Evolutionary conservation across 257 asterid genomes (phyloP).

Genomic region (Ligustrum vulgare): DNA sequence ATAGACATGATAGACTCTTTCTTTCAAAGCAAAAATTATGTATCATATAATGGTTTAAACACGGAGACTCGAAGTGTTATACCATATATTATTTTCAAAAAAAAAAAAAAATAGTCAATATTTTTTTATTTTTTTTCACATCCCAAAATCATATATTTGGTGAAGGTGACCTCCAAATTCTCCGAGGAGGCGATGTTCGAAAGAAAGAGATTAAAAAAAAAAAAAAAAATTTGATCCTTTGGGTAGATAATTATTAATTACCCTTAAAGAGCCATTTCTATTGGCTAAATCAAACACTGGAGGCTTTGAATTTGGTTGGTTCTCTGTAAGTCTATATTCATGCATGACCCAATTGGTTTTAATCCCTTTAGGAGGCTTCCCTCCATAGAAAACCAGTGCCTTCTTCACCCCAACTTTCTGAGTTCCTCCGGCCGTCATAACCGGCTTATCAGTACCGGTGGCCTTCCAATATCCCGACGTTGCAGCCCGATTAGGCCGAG

Average conservation of each 20-base stretch:
- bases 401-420: slow-evolving; percentile 56
- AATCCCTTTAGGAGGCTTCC: slow-evolving; percentile 52
- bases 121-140: too few relatives aligned
- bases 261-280: background rate
- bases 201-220: too few relatives aligned
- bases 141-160: too few relatives aligned
- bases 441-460: slow-evolving; percentile 63
- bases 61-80: too few relatives aligned
- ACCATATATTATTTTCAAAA: too few relatives aligned
- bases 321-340: slow-evolving; percentile 44
- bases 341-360: slow-evolving; percentile 59
- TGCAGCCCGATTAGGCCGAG: slow-evolving; percentile 52
- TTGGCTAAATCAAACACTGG: slow-evolving; percentile 37
- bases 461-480: slow-evolving; percentile 64
- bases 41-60: too few relatives aligned
- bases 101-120: too few relatives aligned
- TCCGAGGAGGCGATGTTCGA: too few relatives aligned
- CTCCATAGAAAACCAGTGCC: slow-evolving; percentile 52
- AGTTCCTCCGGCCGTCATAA: slow-evolving; percentile 47
- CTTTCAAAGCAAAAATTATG: too few relatives aligned
- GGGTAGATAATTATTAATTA: background rate
- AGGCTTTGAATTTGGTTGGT: slow-evolving; percentile 36
- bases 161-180: too few relatives aligned
- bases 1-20: too few relatives aligned
- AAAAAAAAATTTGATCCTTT: too few relatives aligned